Evolutionary conservation across 257 asterid genomes (phyloP), one percentile per base, ranked within the genome.

Genomic region (Jasminum sambac): DNA sequence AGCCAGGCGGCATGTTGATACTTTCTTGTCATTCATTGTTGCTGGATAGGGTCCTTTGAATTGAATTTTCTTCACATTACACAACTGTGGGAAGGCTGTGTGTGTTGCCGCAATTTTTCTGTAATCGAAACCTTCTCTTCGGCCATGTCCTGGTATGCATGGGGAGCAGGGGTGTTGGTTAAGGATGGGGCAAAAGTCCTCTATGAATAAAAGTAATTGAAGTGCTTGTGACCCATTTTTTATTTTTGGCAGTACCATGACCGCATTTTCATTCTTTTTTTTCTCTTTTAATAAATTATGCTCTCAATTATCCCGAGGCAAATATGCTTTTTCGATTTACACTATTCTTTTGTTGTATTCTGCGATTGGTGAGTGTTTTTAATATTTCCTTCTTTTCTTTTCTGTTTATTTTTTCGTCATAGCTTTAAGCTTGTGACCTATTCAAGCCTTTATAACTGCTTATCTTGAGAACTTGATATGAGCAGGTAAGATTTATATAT

Each of bases 401-500:
- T 55, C 11, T 2, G 13, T 21, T 19, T 12, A 63, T 66, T 34
- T 59, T 25, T 21, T 62, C 63, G 63, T 37, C 4, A 48, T 6
- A 68, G 36, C 64, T 63, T 69, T 52, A 52, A 52, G 61, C 5
- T 23, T 55, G 10, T 55, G 62, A 55, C 34, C 62, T 23, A 13
- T 9, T 55, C 16, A 55, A 19, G 36, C 62, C 16, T 55, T 30
- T 1, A 14, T 9, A 23, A 46, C 21, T 61, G 39, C 74, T 72
- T 67, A 66, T 79, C 41, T 55, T 71, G 30, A 30, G 66, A 74
- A 5, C 63, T 78, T 79, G 58, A 14, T 4, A 11, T 50, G 58
- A 44, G 72, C 85, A 94, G 99, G 98, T 95, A 38, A 95, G 81
- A 75, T 95, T 86, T 80, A 89, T 84, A n/a, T 86, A 73, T 70